Base-by-base conservation (phyloP, 1,139 yeast genomes). In the Pichia sp. region DNA sequence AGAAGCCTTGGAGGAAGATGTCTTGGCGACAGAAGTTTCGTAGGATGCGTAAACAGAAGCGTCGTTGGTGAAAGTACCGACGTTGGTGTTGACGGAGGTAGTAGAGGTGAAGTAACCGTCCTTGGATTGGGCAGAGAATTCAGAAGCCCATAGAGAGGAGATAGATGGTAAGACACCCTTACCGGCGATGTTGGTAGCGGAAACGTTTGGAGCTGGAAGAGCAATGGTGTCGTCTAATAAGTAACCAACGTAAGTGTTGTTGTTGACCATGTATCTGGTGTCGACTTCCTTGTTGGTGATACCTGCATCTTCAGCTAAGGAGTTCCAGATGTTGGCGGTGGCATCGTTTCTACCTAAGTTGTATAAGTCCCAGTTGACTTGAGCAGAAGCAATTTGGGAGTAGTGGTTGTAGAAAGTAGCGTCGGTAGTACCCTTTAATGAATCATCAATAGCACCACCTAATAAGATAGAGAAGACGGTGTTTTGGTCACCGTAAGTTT, bases 341-440 rank as follows among this genome's bases (percentile, higher is more conserved):
- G 69, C 69, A 58, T 74, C 79, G 55, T 67, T 65, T 58, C 79
- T 71, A 45, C 79, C 79, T 50, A 74, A 67, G 51, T 71, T 64
- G 39, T 71, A 69, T 47, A 74, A 67, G 44, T 66, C 70, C 75
- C 72, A 74, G 68, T 74, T 74, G 44, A 72, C 75, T 62, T 72
- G 68, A 37, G 69, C 67, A 28, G 77, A 57, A n/a, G 79, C 61
- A 40, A 73, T 52, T 58, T 71, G 69, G 35, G 78, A 69, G 67
- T 74, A 75, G 59, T 75, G 79, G 58, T 73, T 69, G 62, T 75
- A 75, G 66, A 64, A 75, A 40, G 75, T 74, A 51, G 56, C 56
- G 55, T 75, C 79, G 11, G 61, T 57, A 40, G 76, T 71, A 45
- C 73, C 73, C 56, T 65, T 62, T 50, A 65, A 58, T 8, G 58